phyloP scores from a whole-genome alignment of 2,329 filamentous ascomycete genomes.

The Atkinsonella hypoxylon region DNA sequence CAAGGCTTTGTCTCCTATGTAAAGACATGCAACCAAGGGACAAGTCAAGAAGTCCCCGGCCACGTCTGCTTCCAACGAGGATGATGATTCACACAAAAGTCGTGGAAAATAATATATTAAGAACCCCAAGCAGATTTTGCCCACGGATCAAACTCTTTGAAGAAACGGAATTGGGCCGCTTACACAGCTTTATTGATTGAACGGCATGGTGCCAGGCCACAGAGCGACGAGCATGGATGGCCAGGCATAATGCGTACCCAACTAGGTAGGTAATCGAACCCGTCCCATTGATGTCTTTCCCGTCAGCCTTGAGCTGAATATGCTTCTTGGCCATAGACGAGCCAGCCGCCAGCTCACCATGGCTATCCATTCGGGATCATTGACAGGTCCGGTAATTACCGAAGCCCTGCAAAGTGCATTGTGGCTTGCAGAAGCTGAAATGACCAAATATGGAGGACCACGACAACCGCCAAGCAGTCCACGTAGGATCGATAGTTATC shows the following conservation, averaged over 20 bases:
- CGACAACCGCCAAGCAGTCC: not conserved
- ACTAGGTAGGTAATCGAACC: not conserved
- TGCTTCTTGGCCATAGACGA: not conserved
- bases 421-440: conserved; percentile 29
- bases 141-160: not conserved
- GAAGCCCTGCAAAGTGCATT: conserved; percentile 5
- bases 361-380: not conserved
- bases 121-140: not conserved
- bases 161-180: not conserved
- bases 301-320: not conserved
- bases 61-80: not conserved
- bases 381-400: not conserved
- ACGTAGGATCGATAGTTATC: not conserved
- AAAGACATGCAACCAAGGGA: not conserved
- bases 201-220: not conserved
- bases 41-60: not conserved
- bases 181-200: not conserved
- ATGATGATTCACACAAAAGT: not conserved
- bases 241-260: too few relatives aligned
- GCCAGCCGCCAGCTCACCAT: too few relatives aligned
- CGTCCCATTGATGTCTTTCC: not conserved
- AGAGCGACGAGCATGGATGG: too few relatives aligned
- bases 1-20: not conserved
- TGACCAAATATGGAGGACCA: conserved; percentile 6
- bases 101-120: not conserved